Evolutionary conservation across 352 stramenopile species (phyloP).

Genomic region (Globisporangium alternatum): DNA sequence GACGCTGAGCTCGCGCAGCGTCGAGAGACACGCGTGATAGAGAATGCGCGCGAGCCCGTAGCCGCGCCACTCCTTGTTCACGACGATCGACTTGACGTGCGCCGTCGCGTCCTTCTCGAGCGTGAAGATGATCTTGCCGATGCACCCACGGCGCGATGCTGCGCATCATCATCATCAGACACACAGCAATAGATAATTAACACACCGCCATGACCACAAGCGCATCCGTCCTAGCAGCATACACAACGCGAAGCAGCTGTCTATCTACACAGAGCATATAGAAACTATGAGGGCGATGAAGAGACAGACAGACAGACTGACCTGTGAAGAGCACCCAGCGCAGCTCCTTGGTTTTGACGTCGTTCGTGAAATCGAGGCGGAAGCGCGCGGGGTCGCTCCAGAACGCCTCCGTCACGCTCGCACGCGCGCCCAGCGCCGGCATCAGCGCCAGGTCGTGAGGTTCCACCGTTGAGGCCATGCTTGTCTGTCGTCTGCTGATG

Average conservation of each 20-base stretch:
- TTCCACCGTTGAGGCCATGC: no score
- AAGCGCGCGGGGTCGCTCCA: constrained; percentile 39
- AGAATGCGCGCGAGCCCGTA: constrained; percentile 72
- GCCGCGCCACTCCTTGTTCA: constrained; percentile 67
- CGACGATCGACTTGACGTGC: constrained; percentile 75
- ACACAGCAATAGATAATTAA: not conserved
- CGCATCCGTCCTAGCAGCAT: not conserved
- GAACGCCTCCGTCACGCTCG: constrained; percentile 46
- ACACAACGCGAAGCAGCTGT: not conserved
- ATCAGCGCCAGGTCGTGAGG: not conserved
- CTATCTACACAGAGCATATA: not conserved
- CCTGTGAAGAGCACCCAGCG: constrained; percentile 81
- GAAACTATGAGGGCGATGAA: not conserved
- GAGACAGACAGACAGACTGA: constrained; percentile 14
- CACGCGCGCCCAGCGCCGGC: constrained; percentile 25
- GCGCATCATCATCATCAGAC: not conserved
- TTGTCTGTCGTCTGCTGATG: no score
- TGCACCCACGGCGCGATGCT: constrained; percentile 51
- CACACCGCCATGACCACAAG: not conserved
- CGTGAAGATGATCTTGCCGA: constrained; percentile 84
- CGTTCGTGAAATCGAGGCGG: constrained; percentile 70
- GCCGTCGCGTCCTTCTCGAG: constrained; percentile 50
- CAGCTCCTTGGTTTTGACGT: constrained; percentile 65
- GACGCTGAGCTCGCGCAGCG: constrained; percentile 56
- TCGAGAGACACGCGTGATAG: constrained; percentile 69